Evolutionary conservation across 257 asterid genomes (phyloP), one percentile per base, ranked within the genome.

Genomic region (Solanum tarapatanum): DNA sequence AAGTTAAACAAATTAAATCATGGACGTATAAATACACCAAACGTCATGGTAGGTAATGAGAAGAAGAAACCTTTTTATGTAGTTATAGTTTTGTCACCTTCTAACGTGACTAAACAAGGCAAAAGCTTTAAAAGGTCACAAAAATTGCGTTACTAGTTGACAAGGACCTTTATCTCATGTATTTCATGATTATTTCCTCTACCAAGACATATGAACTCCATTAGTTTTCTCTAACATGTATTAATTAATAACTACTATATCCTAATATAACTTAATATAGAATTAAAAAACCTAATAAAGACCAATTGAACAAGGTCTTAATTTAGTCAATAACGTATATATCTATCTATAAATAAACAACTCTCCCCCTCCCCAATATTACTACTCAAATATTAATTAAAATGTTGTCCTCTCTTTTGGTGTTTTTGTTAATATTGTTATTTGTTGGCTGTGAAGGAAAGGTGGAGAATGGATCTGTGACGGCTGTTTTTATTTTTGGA

Each of bases 401-500:
- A 28, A 21, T 51, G n/a, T 51, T 17, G 9, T 51, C 62, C 62
- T 51, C 62, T 6, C 17, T 51, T 17, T 16, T 51, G 23, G 62
- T 51, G n/a, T 51, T 51, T 51, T 51, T 17, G 9, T 51, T 51
- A 51, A 51, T 51, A 51, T 51, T 51, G 62, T 80, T 89, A 83
- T 83, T 73, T 62, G 73, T 84, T 2, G 66, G 16, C 24, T 87
- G 48, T 30, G 69, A 33, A 32, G 93, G 91, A 66, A 41, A 37
- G 16, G 43, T 86, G 3, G 12, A 83, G 48, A 91, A 89, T 60
- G 45, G 17, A 23, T 72, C 87, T 1, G 19, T 94, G 26, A 95
- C 93, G 11, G 94, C 94, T 11, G 90, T 92, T 16, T 10, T 93
- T 36, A 90, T 89, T n/a, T 93, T 94, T 26, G 95, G 96, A 83